A percentile compares a stretch with the other conserved stretches of the same genome.
Evolutionary conservation across 2,329 filamentous ascomycete genomes (phyloP).

Genomic region (Cladophialophora bantiana): DNA sequence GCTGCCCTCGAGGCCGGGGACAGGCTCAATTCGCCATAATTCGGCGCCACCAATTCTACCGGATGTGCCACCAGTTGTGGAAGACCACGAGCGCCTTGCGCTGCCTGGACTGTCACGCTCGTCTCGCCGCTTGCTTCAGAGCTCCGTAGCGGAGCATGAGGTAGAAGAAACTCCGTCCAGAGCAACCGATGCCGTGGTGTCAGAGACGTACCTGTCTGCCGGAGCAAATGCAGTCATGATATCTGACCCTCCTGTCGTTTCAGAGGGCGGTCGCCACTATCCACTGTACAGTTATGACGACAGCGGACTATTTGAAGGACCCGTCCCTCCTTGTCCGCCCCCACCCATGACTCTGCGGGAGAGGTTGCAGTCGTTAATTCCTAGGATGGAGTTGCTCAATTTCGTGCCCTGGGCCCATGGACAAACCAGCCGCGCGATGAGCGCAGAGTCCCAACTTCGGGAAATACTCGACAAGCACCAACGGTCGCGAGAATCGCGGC

Average conservation of each 20-base stretch:
- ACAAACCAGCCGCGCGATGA: conserved; percentile 20
- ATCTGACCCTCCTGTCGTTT: conserved; percentile 34
- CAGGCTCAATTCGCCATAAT: conserved; percentile 24
- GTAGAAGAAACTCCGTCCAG: conserved; percentile 18
- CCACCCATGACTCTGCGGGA: conserved; percentile 21
- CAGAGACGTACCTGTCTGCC: conserved; percentile 39
- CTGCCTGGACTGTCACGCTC: conserved; percentile 6
- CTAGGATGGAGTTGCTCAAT: conserved; percentile 23
- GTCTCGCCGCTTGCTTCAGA: conserved; percentile 26
- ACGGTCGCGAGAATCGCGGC: neutral
- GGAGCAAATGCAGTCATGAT: conserved; percentile 35
- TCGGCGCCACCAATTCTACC: conserved; percentile 21
- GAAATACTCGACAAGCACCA: conserved; percentile 33
- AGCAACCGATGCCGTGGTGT: conserved; percentile 36
- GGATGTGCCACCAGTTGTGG: neutral
- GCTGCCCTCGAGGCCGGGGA: conserved; percentile 11
- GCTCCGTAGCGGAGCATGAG: neutral
- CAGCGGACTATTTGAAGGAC: conserved; percentile 33
- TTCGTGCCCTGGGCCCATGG: conserved; percentile 29
- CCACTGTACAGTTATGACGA: conserved; percentile 38
- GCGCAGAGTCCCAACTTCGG: conserved; percentile 35
- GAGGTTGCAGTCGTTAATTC: conserved; percentile 27
- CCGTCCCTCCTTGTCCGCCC: conserved; percentile 6
- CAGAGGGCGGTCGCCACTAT: conserved; percentile 35
- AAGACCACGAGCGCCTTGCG: conserved; percentile 12